Conservation (phyloP, 2,329 filamentous ascomycete species). For the Claviceps arundinis region DNA sequence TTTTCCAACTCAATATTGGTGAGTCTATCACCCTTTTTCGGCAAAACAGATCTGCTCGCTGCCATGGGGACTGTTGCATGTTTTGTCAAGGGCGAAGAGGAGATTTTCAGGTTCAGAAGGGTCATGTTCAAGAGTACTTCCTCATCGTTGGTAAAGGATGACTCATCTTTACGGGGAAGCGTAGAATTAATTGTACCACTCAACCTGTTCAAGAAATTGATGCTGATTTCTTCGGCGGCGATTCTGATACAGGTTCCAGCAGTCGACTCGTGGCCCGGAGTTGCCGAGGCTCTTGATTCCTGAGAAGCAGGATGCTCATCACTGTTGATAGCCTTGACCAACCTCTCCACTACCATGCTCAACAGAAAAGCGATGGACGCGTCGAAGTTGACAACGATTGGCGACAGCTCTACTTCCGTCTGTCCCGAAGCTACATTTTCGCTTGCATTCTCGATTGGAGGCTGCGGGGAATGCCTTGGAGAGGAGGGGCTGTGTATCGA, state of each 20-base stretch:
- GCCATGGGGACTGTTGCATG: background rate
- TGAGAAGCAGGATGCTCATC: constrained; percentile 7
- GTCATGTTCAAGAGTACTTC: constrained; percentile 40
- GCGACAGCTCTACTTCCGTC: constrained; percentile 39
- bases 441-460: background rate
- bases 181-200: constrained; percentile 37
- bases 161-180: constrained; percentile 29
- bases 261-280: constrained; percentile 4
- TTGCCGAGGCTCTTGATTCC: constrained; percentile 7
- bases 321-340: constrained; percentile 32
- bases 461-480: background rate
- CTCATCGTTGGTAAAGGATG: constrained; percentile 26
- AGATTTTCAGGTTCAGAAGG: constrained; percentile 29
- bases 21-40: constrained; percentile 12
- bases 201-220: constrained; percentile 43
- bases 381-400: constrained; percentile 40
- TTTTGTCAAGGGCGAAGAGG: constrained; percentile 1
- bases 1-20: constrained; percentile 37
- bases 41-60: constrained; percentile 2
- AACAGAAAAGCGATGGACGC: constrained; percentile 42
- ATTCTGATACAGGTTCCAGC: constrained; percentile 29
- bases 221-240: constrained; percentile 32
- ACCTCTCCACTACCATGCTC: constrained; percentile 34
- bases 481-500: constrained; percentile 24
- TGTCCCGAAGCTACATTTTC: background rate